Evolutionary conservation across 2,329 filamentous ascomycete species (phyloP).

Genomic region (Diatrype stigma): DNA sequence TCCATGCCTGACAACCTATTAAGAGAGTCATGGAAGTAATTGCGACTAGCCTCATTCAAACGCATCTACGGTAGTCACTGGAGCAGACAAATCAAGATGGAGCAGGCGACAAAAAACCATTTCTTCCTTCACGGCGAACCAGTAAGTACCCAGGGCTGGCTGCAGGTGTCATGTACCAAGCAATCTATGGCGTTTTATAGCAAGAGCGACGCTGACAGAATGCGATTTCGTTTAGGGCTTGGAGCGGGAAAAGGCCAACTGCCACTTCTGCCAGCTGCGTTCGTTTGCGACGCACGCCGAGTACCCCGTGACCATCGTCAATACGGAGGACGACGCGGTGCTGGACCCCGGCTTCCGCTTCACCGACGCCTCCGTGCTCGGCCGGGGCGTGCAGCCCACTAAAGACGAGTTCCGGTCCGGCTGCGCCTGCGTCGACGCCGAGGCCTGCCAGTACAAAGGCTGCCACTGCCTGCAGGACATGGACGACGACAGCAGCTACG

Average conservation of each 20-base stretch:
- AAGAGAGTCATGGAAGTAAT: neutral
- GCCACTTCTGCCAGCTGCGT: slow-evolving; percentile 60
- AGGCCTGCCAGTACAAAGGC: slow-evolving; percentile 61
- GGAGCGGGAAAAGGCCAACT: slow-evolving; percentile 38
- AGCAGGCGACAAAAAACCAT: slow-evolving; percentile 40
- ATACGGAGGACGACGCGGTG: slow-evolving; percentile 53
- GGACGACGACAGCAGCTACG: slow-evolving; percentile 46
- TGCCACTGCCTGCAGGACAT: slow-evolving; percentile 64
- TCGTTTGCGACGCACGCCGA: slow-evolving; percentile 44
- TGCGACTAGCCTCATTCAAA: neutral
- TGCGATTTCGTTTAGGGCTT: slow-evolving; percentile 22
- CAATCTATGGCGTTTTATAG: too few species aligned
- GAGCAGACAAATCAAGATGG: slow-evolving; percentile 32
- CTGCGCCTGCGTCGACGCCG: slow-evolving; percentile 60
- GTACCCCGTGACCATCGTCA: slow-evolving; percentile 60
- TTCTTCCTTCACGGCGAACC: slow-evolving; percentile 46
- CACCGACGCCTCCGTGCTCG: slow-evolving; percentile 57
- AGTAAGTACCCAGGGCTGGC: slow-evolving; percentile 20
- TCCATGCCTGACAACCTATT: too few species aligned
- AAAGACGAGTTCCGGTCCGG: slow-evolving; percentile 62
- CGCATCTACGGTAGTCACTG: neutral
- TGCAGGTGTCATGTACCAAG: too few species aligned
- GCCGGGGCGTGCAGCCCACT: slow-evolving; percentile 55
- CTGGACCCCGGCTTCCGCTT: slow-evolving; percentile 65
- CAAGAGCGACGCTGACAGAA: neutral